phyloP scores from a whole-genome alignment of 495 filamentous ascomycete species.

The Bacidia gigantensis region DNA sequence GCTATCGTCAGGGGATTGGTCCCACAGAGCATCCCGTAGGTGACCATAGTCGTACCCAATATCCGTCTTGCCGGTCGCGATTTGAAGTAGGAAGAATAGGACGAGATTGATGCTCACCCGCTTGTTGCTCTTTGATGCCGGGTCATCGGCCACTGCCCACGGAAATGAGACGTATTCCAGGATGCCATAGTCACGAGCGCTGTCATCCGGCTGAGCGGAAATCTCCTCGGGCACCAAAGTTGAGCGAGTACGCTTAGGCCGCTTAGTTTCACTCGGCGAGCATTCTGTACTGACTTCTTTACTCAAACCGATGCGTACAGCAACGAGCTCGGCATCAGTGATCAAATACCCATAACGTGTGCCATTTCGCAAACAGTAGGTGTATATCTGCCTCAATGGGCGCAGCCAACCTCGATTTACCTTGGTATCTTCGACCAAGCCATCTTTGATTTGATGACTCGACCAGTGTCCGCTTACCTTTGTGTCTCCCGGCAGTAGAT shows the following conservation, averaged over 20 bases:
- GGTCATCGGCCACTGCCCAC: not conserved
- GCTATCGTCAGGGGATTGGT: not conserved
- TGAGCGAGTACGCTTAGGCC: too few species aligned
- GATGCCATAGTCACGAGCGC: not conserved
- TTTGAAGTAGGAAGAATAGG: not conserved
- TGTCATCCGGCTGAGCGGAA: not conserved
- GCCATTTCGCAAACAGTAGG: not conserved
- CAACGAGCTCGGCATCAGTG: not conserved
- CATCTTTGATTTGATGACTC: not conserved
- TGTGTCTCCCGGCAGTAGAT: conserved; percentile 7
- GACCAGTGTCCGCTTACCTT: not conserved
- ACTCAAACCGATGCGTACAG: not conserved
- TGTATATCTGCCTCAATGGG: conserved; percentile 1
- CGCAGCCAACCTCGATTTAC: not conserved
- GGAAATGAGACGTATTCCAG: not conserved
- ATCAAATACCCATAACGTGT: conserved; percentile 1
- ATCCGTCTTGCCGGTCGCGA: not conserved
- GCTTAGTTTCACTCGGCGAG: too few species aligned
- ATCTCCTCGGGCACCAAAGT: too few species aligned
- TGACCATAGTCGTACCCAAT: not conserved
- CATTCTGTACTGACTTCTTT: too few species aligned
- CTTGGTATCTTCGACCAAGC: not conserved
- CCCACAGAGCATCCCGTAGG: not conserved
- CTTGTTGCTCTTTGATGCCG: not conserved
- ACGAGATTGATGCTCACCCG: not conserved